Percentiles rank a stretch among this genome's conserved stretches.
Conservation (phyloP, 768 basidiomycete genomes). For the Boletales sp. region DNA sequence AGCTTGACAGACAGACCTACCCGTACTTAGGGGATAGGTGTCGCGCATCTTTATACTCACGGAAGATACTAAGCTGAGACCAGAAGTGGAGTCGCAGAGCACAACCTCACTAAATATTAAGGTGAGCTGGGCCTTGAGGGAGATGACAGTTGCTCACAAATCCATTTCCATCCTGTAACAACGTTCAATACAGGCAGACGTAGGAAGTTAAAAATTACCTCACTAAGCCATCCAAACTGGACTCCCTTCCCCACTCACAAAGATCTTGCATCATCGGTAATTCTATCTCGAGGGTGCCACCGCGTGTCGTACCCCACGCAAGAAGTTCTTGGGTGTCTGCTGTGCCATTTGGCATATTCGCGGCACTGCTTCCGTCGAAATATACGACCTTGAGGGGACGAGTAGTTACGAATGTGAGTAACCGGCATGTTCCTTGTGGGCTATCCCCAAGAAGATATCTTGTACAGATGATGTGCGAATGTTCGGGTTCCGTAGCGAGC, state of each 20-base stretch:
- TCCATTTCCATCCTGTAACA: not conserved
- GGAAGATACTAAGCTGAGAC: not conserved
- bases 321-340: not conserved
- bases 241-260: not conserved
- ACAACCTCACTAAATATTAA: not conserved
- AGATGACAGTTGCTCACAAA: not conserved
- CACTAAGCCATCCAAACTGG: not conserved
- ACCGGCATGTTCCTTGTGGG: not conserved
- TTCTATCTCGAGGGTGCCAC: not conserved
- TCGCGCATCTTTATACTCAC: not conserved
- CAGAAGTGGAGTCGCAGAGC: not conserved
- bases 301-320: not conserved
- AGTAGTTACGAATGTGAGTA: not conserved
- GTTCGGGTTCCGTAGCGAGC: not conserved
- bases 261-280: not conserved
- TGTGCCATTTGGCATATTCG: not conserved
- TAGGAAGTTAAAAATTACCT: not conserved
- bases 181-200: not conserved
- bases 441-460: not conserved
- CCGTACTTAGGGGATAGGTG: not conserved
- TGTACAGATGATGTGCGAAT: not conserved
- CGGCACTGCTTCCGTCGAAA: not conserved
- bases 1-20: not conserved
- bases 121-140: not conserved
- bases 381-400: not conserved